Evolutionary conservation across 441 rosid species (phyloP).

Genomic region (Daphne laureola): DNA sequence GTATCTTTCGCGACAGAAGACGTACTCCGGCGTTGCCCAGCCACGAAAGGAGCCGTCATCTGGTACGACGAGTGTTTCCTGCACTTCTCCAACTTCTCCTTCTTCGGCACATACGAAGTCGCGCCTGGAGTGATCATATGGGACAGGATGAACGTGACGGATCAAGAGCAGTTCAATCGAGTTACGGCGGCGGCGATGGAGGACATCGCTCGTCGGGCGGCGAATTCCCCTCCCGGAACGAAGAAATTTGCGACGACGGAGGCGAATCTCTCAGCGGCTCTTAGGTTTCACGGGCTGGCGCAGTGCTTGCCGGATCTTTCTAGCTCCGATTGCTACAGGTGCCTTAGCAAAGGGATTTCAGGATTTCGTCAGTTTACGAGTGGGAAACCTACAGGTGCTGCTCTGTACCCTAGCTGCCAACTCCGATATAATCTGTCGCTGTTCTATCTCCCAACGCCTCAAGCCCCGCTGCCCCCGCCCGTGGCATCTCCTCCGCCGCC

Average conservation of each 20-base stretch:
- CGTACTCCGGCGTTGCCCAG: conserved; percentile 25
- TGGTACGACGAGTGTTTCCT: conserved; percentile 40
- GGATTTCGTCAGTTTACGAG: neutral
- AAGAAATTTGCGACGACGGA: conserved; percentile 5
- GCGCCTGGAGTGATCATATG: fast-evolving
- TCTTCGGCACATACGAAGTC: neutral
- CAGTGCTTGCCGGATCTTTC: conserved; percentile 27
- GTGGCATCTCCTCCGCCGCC: neutral
- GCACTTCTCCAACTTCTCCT: conserved; percentile 23
- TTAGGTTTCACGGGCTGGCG: conserved; percentile 9
- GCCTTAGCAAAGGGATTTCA: conserved; percentile 9
- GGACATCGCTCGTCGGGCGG: neutral
- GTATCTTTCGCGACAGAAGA: conserved; percentile 19
- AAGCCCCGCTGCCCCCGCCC: conserved; percentile 6
- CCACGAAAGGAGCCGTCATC: conserved; percentile 14
- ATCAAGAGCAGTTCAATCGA: neutral
- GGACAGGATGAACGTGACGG: neutral
- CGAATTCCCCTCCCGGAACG: neutral
- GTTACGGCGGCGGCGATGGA: neutral
- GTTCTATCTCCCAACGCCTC: conserved; percentile 3
- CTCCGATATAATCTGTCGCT: conserved; percentile 15
- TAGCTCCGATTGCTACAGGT: conserved; percentile 1
- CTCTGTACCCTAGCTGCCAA: conserved; percentile 22
- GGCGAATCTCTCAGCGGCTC: neutral
- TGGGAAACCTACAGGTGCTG: conserved; percentile 14